A percentile compares a stretch with the other conserved stretches of the same genome.
Evolutionary conservation across 306 rosid genomes (phyloP).

Genomic region (Trichosanthes truncata): DNA sequence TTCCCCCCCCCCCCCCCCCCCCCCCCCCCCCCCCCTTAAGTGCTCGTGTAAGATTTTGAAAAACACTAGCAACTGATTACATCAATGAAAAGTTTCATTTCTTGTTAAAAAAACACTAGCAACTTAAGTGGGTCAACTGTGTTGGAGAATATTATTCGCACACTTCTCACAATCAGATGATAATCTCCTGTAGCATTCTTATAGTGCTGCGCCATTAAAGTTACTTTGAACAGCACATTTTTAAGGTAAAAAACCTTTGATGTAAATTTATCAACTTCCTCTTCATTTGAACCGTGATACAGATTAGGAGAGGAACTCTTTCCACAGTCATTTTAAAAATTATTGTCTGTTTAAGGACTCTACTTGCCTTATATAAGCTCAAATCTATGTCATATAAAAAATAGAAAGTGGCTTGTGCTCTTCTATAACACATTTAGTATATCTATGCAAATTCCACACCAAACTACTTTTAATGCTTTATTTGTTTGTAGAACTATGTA

Average conservation of each 20-base stretch:
- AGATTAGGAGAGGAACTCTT: not conserved
- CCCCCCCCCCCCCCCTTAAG: too few relatives aligned
- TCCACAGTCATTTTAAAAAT: not conserved
- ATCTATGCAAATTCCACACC: not conserved
- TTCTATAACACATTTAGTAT: not conserved
- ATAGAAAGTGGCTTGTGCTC: not conserved
- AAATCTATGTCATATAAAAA: not conserved
- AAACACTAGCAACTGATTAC: not conserved
- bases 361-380: not conserved
- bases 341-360: not conserved
- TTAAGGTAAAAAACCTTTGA: not conserved
- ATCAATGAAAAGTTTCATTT: too few relatives aligned
- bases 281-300: not conserved
- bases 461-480: not conserved
- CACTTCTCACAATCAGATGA: not conserved
- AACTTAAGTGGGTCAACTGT: not conserved
- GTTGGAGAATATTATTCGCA: not conserved
- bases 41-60: not conserved
- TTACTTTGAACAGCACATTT: not conserved
- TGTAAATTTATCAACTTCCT: not conserved
- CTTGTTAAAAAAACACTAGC: too few relatives aligned
- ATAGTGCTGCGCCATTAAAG: not conserved
- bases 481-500: not conserved
- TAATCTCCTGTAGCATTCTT: not conserved
- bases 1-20: too few relatives aligned